Evolutionary conservation across 108 stramenopile species (phyloP).

Genomic region (Skeletonema grethae): DNA sequence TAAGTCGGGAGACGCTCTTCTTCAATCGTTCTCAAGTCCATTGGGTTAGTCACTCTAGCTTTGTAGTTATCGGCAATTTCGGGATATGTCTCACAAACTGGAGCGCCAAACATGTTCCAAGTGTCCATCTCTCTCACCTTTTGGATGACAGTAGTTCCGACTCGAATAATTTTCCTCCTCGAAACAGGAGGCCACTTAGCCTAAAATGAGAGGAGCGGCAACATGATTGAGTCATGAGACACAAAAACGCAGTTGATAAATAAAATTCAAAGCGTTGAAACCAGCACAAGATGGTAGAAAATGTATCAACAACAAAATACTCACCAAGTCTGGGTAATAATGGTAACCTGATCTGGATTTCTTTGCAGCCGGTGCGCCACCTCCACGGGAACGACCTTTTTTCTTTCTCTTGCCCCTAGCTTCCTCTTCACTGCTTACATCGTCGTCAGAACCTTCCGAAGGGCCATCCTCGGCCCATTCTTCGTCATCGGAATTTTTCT

Average conservation of each 20-base stretch:
- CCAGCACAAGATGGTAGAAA: neutral
- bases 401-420: slow-evolving; percentile 4
- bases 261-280: neutral
- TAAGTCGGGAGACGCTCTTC: slow-evolving; percentile 65
- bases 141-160: slow-evolving; percentile 19
- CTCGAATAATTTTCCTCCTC: slow-evolving; percentile 10
- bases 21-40: slow-evolving; percentile 84
- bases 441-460: slow-evolving; percentile 19
- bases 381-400: neutral
- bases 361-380: slow-evolving; percentile 7
- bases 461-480: slow-evolving; percentile 12
- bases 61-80: slow-evolving; percentile 56
- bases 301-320: neutral
- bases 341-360: slow-evolving; percentile 13
- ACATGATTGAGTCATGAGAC: neutral
- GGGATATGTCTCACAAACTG: slow-evolving; percentile 71
- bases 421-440: slow-evolving; percentile 17
- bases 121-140: slow-evolving; percentile 42
- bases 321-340: slow-evolving; percentile 4
- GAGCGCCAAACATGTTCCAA: slow-evolving; percentile 46
- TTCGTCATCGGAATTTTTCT: slow-evolving; percentile 26
- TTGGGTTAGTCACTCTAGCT: slow-evolving; percentile 51
- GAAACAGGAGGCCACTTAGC: slow-evolving; percentile 36
- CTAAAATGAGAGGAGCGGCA: slow-evolving; percentile 16
- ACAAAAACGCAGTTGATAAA: neutral